Percentiles rank a stretch among this genome's conserved stretches.
Evolutionary conservation across 169 alveolate genomes (phyloP).

Genomic region (Cardiosporidium cionae): DNA sequence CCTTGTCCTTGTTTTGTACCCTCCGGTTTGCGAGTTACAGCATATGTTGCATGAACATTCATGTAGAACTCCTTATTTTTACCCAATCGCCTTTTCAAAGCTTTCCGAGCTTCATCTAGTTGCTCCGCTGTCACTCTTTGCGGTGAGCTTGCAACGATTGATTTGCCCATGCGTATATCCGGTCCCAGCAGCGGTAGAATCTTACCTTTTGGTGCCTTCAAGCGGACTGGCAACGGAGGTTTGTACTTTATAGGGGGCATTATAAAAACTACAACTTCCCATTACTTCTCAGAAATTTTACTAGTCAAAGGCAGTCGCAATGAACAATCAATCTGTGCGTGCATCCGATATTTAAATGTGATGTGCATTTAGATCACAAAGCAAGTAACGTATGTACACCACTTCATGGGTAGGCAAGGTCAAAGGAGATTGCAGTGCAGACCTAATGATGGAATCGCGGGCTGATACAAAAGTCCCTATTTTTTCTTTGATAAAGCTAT

Average conservation of each 20-base stretch:
- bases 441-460: too few species aligned
- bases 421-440: too few species aligned
- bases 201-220: constrained; percentile 29
- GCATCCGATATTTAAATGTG: too few species aligned
- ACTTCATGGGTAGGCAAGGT: too few species aligned
- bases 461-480: too few species aligned
- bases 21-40: constrained; percentile 29
- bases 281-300: too few species aligned
- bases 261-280: too few species aligned
- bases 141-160: constrained; percentile 29
- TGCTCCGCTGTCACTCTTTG: constrained; percentile 30
- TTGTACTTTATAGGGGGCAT: constrained; percentile 25
- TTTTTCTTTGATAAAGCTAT: too few species aligned
- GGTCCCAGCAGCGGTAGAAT: constrained; percentile 20
- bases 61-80: constrained; percentile 7
- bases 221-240: constrained; percentile 26
- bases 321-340: too few species aligned
- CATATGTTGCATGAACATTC: constrained; percentile 28
- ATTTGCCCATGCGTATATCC: constrained; percentile 21
- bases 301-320: too few species aligned
- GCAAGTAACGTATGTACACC: too few species aligned
- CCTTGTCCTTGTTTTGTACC: constrained; percentile 35
- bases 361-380: too few species aligned
- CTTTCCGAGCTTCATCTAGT: constrained; percentile 28
- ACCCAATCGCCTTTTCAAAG: constrained; percentile 19